Evolutionary conservation across 495 filamentous ascomycete species (phyloP).

Genomic region (Aspergillus sparsus): DNA sequence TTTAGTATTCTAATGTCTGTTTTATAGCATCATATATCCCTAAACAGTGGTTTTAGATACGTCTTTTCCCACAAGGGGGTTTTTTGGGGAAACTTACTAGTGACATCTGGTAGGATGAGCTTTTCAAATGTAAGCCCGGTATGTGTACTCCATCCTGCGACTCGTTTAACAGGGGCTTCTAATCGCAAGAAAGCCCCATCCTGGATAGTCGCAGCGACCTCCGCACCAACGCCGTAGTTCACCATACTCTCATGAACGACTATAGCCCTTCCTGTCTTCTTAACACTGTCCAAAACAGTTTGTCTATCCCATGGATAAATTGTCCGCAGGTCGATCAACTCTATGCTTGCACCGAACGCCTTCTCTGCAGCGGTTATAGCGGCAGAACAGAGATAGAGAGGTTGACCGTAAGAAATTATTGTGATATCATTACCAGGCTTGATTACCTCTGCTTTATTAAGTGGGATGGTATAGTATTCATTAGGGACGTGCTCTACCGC

Average conservation of each 20-base stretch:
- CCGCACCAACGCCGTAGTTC: conserved; percentile 91
- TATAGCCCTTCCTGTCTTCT: conserved; percentile 85
- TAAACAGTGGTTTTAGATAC: conserved; percentile 25
- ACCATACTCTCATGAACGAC: conserved; percentile 97
- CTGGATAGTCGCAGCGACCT: conserved; percentile 90
- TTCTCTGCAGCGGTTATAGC: conserved; percentile 82
- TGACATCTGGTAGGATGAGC: conserved; percentile 88
- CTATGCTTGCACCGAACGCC: conserved; percentile 74
- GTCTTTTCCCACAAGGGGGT: not conserved
- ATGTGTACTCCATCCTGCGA: conserved; percentile 91
- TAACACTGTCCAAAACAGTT: conserved; percentile 78
- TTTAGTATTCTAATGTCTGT: conserved; percentile 56
- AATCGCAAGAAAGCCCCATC: conserved; percentile 82
- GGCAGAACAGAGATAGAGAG: conserved; percentile 80
- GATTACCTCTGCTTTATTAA: conserved; percentile 86
- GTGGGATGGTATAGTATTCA: conserved; percentile 76
- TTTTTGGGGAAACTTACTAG: conserved; percentile 62
- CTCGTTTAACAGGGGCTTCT: conserved; percentile 88
- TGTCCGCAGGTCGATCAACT: conserved; percentile 89
- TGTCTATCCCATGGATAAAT: conserved; percentile 95
- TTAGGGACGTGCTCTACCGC: conserved; percentile 93
- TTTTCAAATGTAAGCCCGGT: conserved; percentile 79
- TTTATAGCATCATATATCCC: conserved; percentile 69
- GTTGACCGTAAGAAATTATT: conserved; percentile 87
- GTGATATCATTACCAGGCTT: conserved; percentile 85